Base-by-base conservation (phyloP, 192 early-diverging fungal species). In the Coemansia sp. region DNA sequence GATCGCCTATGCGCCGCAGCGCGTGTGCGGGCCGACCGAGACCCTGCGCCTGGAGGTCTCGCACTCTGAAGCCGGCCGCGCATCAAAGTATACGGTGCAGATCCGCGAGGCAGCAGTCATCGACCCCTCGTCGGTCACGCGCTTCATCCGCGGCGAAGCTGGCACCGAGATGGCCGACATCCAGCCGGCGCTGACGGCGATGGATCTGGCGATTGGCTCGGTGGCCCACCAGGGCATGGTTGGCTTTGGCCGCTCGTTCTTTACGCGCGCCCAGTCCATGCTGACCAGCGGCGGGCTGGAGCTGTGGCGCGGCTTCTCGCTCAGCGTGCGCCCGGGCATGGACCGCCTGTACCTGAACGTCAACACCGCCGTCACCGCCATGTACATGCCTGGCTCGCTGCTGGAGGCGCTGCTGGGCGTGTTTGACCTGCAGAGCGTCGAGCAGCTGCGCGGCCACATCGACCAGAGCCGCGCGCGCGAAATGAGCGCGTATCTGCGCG, bases 301-400 rank as follows among this genome's bases (percentile, higher is more conserved):
- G 82, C 86, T 94, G 5, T 95, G 95, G 95, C 88, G 89, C 68
- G 96, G 96, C 14, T 94, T 91, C 69, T 95, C 94, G 63, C 93
- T 95, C 56, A 92, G 90, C 29, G 85, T 94, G 32, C 84, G 91
- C 8, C 93, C 94, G 5, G 83, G 89, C 22, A 37, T 67, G n/a
- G 91, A 91, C 71, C 78, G 75, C 48, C 85, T 92, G 71, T 84
- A 86, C 75, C 84, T 92, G 9, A 92, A 92, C 59, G 63, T 89
- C 45, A 91, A 93, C 70, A 84, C 90, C 0, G 83, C 83, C 3
- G 84, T 90, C 9, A 90, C 88, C 6, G 86, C 85, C 19, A 89
- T 89, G 67, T 89, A 86, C 54, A 70, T 84, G 50, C 67, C 84
- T 6, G 87, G 92, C 3, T 82, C 86, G 19, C 76, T 98, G 15